Conservation (phyloP, 2,329 filamentous ascomycete species). For the Ceratocystis harringtonii region DNA sequence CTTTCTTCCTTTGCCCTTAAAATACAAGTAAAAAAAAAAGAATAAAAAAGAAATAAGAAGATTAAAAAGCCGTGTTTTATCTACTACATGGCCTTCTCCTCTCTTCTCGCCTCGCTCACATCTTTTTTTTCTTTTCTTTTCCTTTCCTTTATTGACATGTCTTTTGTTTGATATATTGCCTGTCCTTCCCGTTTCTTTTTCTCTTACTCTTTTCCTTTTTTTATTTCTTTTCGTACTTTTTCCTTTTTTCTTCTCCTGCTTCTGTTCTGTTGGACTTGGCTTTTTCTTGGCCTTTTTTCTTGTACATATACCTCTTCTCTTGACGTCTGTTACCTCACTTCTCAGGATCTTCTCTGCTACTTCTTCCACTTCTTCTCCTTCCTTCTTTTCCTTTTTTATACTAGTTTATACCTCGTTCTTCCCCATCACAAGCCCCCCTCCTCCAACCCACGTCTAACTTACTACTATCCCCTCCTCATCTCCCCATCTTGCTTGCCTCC, state of each 20-base stretch:
- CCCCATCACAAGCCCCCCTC: neutral
- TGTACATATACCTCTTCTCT: neutral
- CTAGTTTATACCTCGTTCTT: neutral
- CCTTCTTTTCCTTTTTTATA: neutral
- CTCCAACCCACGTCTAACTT: neutral
- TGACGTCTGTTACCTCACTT: neutral
- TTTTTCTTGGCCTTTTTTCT: constrained; percentile 1
- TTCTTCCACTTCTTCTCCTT: neutral
- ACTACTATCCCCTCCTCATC: neutral
- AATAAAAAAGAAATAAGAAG: neutral
- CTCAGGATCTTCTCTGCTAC: neutral
- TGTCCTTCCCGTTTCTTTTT: neutral
- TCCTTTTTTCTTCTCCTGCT: neutral
- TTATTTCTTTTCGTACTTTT: neutral
- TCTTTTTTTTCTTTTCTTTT: neutral
- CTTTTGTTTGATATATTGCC: neutral
- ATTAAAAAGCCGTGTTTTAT: neutral
- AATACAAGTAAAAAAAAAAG: neutral
- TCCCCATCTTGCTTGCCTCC: neutral
- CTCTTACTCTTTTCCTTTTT: neutral
- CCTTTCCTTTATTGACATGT: neutral
- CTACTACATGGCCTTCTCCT: neutral
- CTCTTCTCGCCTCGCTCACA: neutral
- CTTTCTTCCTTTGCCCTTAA: neutral
- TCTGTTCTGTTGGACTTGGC: neutral